A percentile compares a stretch with the other conserved stretches of the same genome.
phyloP scores from a whole-genome alignment of 78 protist species.

The Dictyostelium intermedium region DNA sequence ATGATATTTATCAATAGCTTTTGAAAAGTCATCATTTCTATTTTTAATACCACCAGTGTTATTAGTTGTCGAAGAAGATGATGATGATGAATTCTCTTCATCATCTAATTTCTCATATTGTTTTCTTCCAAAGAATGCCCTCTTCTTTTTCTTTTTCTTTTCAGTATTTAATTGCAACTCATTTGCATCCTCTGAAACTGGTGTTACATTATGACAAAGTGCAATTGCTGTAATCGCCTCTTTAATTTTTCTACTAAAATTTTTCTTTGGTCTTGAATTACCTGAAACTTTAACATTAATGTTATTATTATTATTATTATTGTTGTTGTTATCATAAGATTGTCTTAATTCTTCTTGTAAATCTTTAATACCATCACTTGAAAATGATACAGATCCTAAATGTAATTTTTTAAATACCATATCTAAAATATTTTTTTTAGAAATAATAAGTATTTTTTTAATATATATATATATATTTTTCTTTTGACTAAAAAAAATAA shows the following conservation, averaged over 20 bases:
- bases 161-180: not conserved
- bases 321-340: conserved; percentile 3
- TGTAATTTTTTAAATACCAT: conserved; percentile 93
- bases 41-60: not conserved
- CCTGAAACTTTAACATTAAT: not conserved
- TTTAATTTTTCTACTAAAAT: conserved; percentile 31
- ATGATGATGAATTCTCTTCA: not conserved
- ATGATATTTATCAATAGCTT: not conserved
- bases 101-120: conserved; percentile 28
- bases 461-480: no score
- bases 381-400: conserved; percentile 86
- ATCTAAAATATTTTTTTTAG: conserved; percentile 28
- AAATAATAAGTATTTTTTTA: no score
- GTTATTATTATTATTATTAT: not conserved
- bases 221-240: conserved; percentile 91
- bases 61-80: no score
- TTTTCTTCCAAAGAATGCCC: not conserved
- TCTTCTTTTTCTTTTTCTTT: conserved; percentile 16
- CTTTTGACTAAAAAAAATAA: no score
- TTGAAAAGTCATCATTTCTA: not conserved
- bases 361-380: conserved; percentile 74
- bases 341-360: conserved; percentile 55
- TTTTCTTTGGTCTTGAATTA: not conserved
- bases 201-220: conserved; percentile 98
- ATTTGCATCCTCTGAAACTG: conserved; percentile 60